Conservation (phyloP, 2,329 filamentous ascomycete genomes). For the Colletotrichum godetiae region DNA sequence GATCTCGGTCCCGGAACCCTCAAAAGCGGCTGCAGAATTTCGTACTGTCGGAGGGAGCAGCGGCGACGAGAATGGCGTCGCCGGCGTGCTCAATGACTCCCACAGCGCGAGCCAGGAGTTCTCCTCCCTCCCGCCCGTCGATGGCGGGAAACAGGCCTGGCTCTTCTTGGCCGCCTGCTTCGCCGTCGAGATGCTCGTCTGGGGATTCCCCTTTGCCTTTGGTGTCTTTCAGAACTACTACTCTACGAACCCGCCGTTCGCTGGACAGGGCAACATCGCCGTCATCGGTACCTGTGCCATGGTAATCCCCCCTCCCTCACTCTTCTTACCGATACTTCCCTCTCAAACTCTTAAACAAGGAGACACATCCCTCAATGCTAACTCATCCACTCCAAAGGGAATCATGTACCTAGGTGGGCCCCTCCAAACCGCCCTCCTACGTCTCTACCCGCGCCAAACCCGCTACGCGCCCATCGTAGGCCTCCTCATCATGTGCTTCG, state of each 20-base stretch:
- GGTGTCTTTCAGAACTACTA: constrained; percentile 80
- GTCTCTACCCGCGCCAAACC: constrained; percentile 52
- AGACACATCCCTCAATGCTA: no score
- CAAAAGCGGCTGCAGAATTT: neutral
- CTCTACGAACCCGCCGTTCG: constrained; percentile 67
- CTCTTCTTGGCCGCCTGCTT: constrained; percentile 49
- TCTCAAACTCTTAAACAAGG: no score
- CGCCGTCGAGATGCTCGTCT: constrained; percentile 63
- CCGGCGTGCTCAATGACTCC: neutral
- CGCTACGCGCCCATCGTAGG: constrained; percentile 57
- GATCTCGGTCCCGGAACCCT: neutral
- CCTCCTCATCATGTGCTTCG: constrained; percentile 62
- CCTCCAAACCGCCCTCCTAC: constrained; percentile 59
- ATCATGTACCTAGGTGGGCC: constrained; percentile 67
- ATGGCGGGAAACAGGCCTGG: constrained; percentile 51
- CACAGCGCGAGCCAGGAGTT: constrained; percentile 28
- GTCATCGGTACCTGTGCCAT: constrained; percentile 73
- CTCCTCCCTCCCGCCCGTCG: constrained; percentile 46
- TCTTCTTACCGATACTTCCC: neutral
- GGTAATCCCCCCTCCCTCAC: constrained; percentile 48
- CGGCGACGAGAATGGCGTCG: neutral
- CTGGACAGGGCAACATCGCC: constrained; percentile 64
- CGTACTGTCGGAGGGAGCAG: neutral
- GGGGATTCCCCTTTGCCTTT: constrained; percentile 75
- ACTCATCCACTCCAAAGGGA: constrained; percentile 45